Conservation (phyloP, 73 alveolate species). For the Tetrahymena borealis region DNA sequence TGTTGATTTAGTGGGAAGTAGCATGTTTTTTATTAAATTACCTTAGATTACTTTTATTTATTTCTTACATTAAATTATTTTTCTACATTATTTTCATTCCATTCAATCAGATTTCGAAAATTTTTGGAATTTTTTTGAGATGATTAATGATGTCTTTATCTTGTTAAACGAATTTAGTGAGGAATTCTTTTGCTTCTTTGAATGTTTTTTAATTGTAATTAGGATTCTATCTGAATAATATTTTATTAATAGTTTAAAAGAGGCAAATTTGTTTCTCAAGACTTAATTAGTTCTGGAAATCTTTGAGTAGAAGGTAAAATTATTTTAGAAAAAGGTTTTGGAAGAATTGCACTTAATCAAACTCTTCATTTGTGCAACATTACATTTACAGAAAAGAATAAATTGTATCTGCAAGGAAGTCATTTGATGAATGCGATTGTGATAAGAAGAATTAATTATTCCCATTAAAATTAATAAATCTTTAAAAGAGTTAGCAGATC, state of each 20-base stretch:
- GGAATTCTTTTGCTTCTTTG: not conserved
- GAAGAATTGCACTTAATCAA: not conserved
- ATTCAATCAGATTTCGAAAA: not conserved
- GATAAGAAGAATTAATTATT: not conserved
- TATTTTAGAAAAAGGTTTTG: not conserved
- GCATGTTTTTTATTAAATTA: too few relatives aligned
- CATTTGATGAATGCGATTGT: not conserved
- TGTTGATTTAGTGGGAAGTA: too few relatives aligned
- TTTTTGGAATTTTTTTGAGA: not conserved
- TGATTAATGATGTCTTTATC: not conserved
- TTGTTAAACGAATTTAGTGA: not conserved
- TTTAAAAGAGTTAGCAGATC: not conserved
- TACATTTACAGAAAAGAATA: not conserved
- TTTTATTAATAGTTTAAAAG: not conserved
- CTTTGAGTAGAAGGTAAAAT: not conserved
- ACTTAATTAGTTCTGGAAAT: not conserved
- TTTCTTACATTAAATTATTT: too few relatives aligned
- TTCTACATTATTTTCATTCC: too few relatives aligned
- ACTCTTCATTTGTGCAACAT: not conserved
- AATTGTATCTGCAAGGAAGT: not conserved
- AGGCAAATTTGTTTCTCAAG: not conserved
- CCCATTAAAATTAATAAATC: not conserved
- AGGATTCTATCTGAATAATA: not conserved
- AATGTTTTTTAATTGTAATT: not conserved
- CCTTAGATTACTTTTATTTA: too few relatives aligned